Percentiles rank a stretch among this genome's conserved stretches.
Conservation (phyloP, 169 alveolate genomes). For the Plasmodium cynomolgi region DNA sequence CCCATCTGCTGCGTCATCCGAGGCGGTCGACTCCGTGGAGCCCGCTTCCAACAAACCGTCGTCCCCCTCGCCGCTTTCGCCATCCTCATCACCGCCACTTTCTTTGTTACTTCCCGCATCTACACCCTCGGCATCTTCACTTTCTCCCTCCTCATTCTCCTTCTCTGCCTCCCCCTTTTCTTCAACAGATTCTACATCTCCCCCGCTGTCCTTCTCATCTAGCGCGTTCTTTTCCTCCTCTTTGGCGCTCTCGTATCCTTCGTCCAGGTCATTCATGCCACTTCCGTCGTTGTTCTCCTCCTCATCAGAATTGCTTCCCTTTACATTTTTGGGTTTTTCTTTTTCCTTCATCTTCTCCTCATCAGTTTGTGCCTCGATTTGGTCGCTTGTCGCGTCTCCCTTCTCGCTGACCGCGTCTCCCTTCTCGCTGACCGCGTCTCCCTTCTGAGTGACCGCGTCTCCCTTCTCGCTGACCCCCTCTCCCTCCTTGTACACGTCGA, state of each 20-base stretch:
- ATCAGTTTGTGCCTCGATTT: too few species aligned
- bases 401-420: conserved; percentile 5
- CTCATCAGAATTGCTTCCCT: background rate
- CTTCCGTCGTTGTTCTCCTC: background rate
- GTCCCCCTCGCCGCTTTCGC: background rate
- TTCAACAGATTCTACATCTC: background rate
- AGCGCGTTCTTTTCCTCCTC: conserved; percentile 60
- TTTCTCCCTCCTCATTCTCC: background rate
- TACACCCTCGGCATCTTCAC: background rate
- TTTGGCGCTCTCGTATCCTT: conserved; percentile 76
- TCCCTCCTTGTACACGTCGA: conserved; percentile 10
- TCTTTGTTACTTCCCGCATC: background rate
- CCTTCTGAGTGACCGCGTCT: background rate
- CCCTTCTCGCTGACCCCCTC: conserved; percentile 20
- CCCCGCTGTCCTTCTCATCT: background rate
- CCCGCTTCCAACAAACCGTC: background rate
- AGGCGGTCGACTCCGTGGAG: background rate
- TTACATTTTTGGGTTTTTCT: background rate
- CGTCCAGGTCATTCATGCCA: background rate
- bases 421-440: background rate
- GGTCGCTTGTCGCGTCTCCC: conserved; percentile 58
- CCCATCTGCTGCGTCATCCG: background rate
- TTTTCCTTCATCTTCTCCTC: background rate
- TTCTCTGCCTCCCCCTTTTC: background rate
- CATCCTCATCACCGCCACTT: background rate